Conservation (phyloP, 176 grass and related monocot species). For the Rhynchospora tenuis region DNA sequence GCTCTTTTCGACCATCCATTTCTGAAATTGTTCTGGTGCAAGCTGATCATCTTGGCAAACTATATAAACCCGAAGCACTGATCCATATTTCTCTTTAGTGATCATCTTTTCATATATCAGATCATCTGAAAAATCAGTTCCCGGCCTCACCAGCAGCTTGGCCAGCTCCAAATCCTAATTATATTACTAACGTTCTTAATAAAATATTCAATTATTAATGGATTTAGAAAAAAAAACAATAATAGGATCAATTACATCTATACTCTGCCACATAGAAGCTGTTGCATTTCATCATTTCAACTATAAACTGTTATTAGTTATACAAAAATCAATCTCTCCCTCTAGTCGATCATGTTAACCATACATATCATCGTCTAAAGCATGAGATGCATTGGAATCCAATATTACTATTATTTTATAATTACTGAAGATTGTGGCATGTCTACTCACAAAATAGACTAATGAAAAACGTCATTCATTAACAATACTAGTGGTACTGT, state of each 20-base stretch:
- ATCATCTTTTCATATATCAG: not conserved
- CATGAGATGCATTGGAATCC: not conserved
- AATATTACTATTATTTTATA: not conserved
- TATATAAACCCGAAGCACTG: constrained; percentile 29
- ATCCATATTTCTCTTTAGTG: constrained; percentile 18
- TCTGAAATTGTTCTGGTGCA: not conserved
- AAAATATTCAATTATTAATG: not conserved
- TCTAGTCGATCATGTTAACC: too few species aligned
- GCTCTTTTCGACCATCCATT: constrained; percentile 27
- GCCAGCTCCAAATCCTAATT: constrained; percentile 32
- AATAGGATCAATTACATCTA: not conserved
- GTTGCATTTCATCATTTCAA: too few species aligned
- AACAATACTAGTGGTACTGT: too few species aligned
- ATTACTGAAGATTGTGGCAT: not conserved
- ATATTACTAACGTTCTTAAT: not conserved
- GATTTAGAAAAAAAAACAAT: not conserved
- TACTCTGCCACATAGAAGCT: too few species aligned
- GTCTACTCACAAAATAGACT: not conserved
- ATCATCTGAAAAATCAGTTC: not conserved
- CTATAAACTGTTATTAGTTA: too few species aligned
- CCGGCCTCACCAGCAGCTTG: constrained; percentile 24
- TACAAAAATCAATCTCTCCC: too few species aligned
- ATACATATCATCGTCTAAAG: too few species aligned
- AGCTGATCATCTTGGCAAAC: constrained; percentile 6
- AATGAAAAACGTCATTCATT: not conserved